phyloP scores from a whole-genome alignment of 2,329 filamentous ascomycete genomes.

The Fusarium coffeatum region DNA sequence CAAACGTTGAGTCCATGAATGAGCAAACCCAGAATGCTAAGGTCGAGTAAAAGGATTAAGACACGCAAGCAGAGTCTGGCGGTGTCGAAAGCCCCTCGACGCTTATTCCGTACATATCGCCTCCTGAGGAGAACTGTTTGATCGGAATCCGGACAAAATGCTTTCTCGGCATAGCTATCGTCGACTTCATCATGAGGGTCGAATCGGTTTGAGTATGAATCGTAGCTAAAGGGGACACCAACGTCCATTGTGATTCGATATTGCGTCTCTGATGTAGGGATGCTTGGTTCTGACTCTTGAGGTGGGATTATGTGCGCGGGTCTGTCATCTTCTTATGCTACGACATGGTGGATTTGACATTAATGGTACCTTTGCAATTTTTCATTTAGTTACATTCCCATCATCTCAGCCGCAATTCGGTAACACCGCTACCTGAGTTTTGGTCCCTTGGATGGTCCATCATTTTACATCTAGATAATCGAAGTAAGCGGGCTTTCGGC shows the following conservation, averaged over 20 bases:
- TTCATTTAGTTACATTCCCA: too few relatives aligned
- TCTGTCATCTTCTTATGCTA: too few relatives aligned
- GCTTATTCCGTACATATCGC: neutral
- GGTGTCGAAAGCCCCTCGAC: neutral
- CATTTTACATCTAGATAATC: too few relatives aligned
- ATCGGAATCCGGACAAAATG: neutral
- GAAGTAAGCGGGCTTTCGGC: too few relatives aligned
- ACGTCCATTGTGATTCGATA: conserved; percentile 1
- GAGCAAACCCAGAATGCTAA: neutral
- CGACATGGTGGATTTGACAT: too few relatives aligned
- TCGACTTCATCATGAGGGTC: conserved; percentile 17
- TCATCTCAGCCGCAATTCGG: too few relatives aligned
- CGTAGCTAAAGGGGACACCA: neutral
- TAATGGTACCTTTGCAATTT: too few relatives aligned
- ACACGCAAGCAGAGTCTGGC: conserved; percentile 3
- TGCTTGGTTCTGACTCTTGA: too few relatives aligned
- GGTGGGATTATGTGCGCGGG: too few relatives aligned
- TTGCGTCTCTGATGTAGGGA: too few relatives aligned
- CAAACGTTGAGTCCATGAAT: conserved; percentile 4
- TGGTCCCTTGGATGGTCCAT: too few relatives aligned
- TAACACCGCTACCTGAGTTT: too few relatives aligned
- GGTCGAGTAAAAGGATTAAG: neutral
- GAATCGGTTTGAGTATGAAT: conserved; percentile 18
- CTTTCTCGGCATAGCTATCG: neutral
- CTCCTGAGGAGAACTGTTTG: neutral